Evolutionary conservation across 805 yeast species (phyloP).

Genomic region (Maudiozyma saulgeensis): DNA sequence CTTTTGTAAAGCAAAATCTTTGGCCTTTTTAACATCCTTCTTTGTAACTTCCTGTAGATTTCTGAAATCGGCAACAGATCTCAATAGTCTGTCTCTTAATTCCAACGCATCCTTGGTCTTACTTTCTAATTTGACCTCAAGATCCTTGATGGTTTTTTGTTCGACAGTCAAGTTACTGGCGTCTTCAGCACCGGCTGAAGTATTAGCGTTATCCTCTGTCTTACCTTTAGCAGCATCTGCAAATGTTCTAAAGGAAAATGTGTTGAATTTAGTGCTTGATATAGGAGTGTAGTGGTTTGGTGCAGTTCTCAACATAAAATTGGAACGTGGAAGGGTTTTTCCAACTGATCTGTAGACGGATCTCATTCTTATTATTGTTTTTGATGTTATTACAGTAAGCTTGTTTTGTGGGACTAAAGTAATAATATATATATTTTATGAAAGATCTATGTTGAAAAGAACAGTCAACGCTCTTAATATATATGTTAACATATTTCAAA

Average conservation of each 20-base stretch:
- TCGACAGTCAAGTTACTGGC: conserved; percentile 16
- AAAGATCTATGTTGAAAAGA: not conserved
- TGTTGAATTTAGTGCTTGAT: not conserved
- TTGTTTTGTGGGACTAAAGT: not conserved
- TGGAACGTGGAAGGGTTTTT: conserved; percentile 2
- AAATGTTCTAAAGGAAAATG: conserved; percentile 14
- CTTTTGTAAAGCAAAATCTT: conserved; percentile 83
- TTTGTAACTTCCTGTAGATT: conserved; percentile 85
- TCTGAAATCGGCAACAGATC: conserved; percentile 87
- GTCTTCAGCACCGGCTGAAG: conserved; percentile 2
- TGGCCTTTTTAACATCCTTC: conserved; percentile 77
- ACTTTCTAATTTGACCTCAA: conserved; percentile 45
- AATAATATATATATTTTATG: not conserved
- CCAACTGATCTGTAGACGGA: conserved; percentile 1
- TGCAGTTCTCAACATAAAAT: not conserved
- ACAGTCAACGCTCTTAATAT: too few species aligned
- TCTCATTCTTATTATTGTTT: not conserved
- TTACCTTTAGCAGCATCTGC: conserved; percentile 18
- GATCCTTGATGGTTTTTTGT: conserved; percentile 25
- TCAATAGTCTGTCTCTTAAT: conserved; percentile 70
- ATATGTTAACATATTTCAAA: not conserved
- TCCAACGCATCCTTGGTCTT: conserved; percentile 71
- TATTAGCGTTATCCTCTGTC: conserved; percentile 8
- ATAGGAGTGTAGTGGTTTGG: not conserved
- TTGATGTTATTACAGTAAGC: not conserved